Base-by-base conservation (phyloP, 2,329 filamentous ascomycete species). In the Paraphoma chrysanthemicola region DNA sequence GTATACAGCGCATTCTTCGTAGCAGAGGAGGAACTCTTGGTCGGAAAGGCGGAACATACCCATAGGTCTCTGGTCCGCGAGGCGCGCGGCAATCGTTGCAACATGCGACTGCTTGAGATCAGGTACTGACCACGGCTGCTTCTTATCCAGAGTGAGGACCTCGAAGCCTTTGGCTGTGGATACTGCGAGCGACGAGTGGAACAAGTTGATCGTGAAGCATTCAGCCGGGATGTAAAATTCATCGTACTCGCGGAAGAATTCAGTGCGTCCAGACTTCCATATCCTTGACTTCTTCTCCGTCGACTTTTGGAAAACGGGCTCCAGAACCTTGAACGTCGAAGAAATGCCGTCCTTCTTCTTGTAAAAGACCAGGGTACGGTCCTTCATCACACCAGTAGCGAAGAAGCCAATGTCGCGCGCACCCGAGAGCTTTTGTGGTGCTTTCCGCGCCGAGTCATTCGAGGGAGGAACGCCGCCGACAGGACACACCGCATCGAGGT, bases 201-300 rank as follows among this genome's bases (percentile, higher is more conserved):
- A 99, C 50, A 99, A 86, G 77, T 97, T 98, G 73, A 99, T 90
- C 46, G 91, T 92, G 77, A 90, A 97, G 76, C 93, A 97, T 74
- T 99, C 96, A 2, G 91, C 90, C 0, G 95, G 95, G 66, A 99
- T 93, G 79, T 98, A 99, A 78, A 99, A 99, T 67, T 98, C 95
- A 79, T 99, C 95, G 75, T 93, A 99, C 73, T 99, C 95, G 60
- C 95, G 90, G 87, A 98, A 99, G 68, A 94, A 94, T 68, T 99
- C 95, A 0, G 94, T 97, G 57, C 86, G 88, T 17, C 92, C 92
- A 9, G 85, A 85, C 16, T 88, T 81, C 72, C 86, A 88, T 62
- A 89, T 81, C 8, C 92, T 88, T 4, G 88, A 86, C 68, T 89
- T 91, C 81, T 91, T 94, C 71, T 96, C 91, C 0, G 91, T 89